phyloP scores from a whole-genome alignment of 108 stramenopile genomes.

The Aurantiochytrium sp. region DNA sequence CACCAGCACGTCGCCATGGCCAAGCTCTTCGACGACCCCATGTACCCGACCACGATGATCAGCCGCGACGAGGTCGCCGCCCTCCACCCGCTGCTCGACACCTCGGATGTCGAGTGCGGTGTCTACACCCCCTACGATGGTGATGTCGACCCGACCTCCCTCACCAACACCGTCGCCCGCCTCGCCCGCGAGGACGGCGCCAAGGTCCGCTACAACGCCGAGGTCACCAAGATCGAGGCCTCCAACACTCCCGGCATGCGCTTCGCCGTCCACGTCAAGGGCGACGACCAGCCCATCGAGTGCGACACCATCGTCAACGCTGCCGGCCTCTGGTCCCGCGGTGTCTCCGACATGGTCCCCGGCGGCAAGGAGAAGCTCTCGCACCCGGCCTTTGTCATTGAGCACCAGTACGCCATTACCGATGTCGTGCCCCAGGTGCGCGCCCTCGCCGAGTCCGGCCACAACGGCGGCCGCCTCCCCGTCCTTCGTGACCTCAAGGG shows the following conservation, averaged over 20 bases:
- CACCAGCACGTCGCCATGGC: constrained; percentile 9
- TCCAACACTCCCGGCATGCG: not conserved
- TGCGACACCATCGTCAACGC: constrained; percentile 20
- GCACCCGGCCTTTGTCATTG: constrained; percentile 17
- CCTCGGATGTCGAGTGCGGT: not conserved
- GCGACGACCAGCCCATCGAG: not conserved
- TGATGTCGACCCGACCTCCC: constrained; percentile 12
- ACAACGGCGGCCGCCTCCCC: constrained; percentile 16
- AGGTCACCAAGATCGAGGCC: not conserved
- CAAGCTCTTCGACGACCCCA: not conserved
- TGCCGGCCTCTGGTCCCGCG: not conserved
- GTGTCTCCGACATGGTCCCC: constrained; percentile 8
- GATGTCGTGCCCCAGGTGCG: not conserved
- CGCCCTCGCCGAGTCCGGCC: not conserved
- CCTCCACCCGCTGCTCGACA: not conserved
- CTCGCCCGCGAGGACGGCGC: not conserved
- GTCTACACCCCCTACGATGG: constrained; percentile 6
- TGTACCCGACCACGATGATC: not conserved
- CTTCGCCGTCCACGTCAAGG: constrained; percentile 19
- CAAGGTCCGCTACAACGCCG: not conserved
- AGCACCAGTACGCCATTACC: constrained; percentile 14
- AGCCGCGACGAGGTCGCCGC: not conserved
- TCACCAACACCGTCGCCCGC: not conserved
- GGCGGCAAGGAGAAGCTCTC: not conserved
- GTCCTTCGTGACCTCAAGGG: constrained; percentile 16